Conservation (phyloP, 805 yeast genomes). For the Starmerella bombicola region DNA sequence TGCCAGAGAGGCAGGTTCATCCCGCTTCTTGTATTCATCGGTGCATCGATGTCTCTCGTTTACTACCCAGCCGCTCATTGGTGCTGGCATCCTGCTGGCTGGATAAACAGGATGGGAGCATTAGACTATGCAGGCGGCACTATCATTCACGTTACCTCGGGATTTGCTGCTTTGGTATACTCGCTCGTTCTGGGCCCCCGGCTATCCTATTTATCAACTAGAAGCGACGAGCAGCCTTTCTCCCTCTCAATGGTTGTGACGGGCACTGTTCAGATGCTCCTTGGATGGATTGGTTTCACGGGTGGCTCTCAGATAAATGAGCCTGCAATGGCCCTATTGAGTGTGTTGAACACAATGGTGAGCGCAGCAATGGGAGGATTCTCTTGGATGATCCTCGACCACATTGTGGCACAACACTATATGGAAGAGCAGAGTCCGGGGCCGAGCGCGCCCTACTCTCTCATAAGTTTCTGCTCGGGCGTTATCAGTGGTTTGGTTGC, state of each 20-base stretch:
- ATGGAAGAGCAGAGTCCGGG: neutral
- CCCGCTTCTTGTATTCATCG: conserved; percentile 57
- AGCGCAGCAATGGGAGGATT: conserved; percentile 40
- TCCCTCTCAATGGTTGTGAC: conserved; percentile 53
- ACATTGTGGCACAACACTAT: conserved; percentile 10
- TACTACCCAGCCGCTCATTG: conserved; percentile 63
- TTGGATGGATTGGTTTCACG: conserved; percentile 70
- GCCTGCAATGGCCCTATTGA: conserved; percentile 32
- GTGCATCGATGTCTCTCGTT: conserved; percentile 57
- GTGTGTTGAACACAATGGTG: conserved; percentile 42
- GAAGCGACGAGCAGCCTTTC: conserved; percentile 39
- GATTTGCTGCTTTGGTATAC: conserved; percentile 59
- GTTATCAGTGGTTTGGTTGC: conserved; percentile 89
- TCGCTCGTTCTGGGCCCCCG: conserved; percentile 55
- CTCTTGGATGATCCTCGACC: conserved; percentile 36
- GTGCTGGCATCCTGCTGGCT: conserved; percentile 61
- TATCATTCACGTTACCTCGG: conserved; percentile 61
- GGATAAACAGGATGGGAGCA: conserved; percentile 50
- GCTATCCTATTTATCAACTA: conserved; percentile 37
- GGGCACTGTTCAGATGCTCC: conserved; percentile 59
- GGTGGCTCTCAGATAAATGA: conserved; percentile 47
- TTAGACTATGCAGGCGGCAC: conserved; percentile 70
- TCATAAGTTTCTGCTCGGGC: conserved; percentile 90
- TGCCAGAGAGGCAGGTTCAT: conserved; percentile 60
- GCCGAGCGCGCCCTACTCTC: conserved; percentile 52